These are phyloP conservation scores for Phytopythium delawarense DNA, from an alignment of 352 stramenopile species.

Conservation along the genomic window DNA sequence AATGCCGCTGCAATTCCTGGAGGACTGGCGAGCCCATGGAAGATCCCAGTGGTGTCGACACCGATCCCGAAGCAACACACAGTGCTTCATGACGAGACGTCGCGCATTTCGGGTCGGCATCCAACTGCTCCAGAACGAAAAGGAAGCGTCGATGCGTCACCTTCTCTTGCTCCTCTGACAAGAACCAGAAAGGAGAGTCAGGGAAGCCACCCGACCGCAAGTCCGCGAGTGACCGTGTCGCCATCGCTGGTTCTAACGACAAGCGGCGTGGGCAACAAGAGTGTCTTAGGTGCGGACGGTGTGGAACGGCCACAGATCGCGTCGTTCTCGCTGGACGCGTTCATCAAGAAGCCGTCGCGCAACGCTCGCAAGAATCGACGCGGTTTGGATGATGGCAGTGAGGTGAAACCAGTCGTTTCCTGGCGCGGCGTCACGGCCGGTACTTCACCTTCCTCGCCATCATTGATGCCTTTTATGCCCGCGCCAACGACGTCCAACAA, in stretches of 20 bases:
- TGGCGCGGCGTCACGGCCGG: slow-evolving; percentile 1
- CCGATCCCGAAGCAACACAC: background rate
- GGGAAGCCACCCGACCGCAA: slow-evolving; percentile 24
- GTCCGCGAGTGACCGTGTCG: slow-evolving; percentile 22
- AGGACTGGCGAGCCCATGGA: slow-evolving; percentile 3
- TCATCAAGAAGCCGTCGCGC: slow-evolving; percentile 47
- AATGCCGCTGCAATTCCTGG: background rate
- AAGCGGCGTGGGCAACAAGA: slow-evolving; percentile 14
- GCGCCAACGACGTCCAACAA: background rate
- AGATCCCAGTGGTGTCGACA: background rate
- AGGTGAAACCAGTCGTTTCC: slow-evolving; percentile 4
- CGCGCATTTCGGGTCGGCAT: background rate
- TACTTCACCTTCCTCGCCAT: slow-evolving; percentile 1
- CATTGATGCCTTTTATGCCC: background rate
- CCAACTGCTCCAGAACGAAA: slow-evolving; percentile 23
- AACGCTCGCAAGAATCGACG: slow-evolving; percentile 19
- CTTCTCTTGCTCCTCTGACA: slow-evolving; percentile 2
- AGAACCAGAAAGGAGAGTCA: slow-evolving; percentile 25
- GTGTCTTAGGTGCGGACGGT: slow-evolving; percentile 46
- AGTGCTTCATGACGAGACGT: background rate
- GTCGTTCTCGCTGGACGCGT: slow-evolving; percentile 59
- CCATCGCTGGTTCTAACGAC: slow-evolving; percentile 11
- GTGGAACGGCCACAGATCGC: slow-evolving; percentile 35
- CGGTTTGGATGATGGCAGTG: slow-evolving; percentile 3
- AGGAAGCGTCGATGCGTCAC: slow-evolving; percentile 18